Conservation (phyloP, 768 basidiomycete genomes). For the Rubroboletus pulcherrimus region DNA sequence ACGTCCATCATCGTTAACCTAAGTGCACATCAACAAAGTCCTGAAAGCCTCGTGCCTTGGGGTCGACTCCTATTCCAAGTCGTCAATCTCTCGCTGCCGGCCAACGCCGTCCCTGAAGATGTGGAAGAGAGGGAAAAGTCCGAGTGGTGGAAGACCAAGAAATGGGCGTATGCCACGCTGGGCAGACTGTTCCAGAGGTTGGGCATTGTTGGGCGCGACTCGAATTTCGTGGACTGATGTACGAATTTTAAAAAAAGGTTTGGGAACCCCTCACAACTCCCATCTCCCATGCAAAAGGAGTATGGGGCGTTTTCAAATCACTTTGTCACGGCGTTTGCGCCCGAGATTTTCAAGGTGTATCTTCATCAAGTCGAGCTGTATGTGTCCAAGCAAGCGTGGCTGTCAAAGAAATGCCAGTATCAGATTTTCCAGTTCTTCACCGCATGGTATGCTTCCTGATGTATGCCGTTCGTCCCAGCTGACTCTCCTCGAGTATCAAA, state of each 20-base stretch:
- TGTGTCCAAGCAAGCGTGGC: slow-evolving; percentile 71
- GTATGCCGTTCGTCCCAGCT: not conserved
- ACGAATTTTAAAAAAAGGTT: slow-evolving; percentile 41
- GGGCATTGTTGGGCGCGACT: not conserved
- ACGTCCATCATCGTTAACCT: slow-evolving; percentile 75
- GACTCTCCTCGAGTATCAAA: slow-evolving; percentile 61
- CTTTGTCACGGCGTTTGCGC: slow-evolving; percentile 75
- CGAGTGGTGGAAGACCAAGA: slow-evolving; percentile 92
- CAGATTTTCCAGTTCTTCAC: slow-evolving; percentile 83
- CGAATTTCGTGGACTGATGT: slow-evolving; percentile 4
- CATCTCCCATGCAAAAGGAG: slow-evolving; percentile 62
- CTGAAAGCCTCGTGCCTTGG: slow-evolving; percentile 82
- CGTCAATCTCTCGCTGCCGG: slow-evolving; percentile 67
- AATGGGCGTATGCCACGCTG: slow-evolving; percentile 86
- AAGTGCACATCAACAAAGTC: slow-evolving; percentile 66
- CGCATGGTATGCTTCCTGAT: slow-evolving; percentile 62
- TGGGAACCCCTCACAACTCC: slow-evolving; percentile 86
- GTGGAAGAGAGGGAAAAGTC: slow-evolving; percentile 72
- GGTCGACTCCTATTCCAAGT: slow-evolving; percentile 78
- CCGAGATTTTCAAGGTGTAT: slow-evolving; percentile 82
- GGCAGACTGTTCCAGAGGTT: slow-evolving; percentile 77
- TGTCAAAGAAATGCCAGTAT: slow-evolving; percentile 80
- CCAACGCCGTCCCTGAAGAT: slow-evolving; percentile 62
- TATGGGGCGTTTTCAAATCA: slow-evolving; percentile 73
- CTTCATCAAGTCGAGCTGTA: slow-evolving; percentile 61